A percentile compares a stretch with the other conserved stretches of the same genome.
Conservation (phyloP, 2,329 filamentous ascomycete species). For the Fusarium lateritium region DNA sequence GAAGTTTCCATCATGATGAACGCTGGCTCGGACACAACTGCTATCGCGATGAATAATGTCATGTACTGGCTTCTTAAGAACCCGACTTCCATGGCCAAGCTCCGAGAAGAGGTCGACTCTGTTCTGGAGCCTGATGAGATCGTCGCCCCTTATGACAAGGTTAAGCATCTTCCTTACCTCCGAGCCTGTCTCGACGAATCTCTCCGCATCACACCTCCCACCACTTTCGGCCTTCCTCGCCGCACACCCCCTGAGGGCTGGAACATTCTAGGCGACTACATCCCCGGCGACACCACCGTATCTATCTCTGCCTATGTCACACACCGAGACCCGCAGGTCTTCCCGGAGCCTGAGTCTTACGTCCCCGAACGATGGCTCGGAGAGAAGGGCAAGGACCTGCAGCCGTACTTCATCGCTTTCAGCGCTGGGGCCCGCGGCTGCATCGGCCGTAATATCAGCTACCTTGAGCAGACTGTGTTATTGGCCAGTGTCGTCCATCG, state of each 20-base stretch:
- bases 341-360: constrained; percentile 58
- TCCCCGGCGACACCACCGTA: constrained; percentile 57
- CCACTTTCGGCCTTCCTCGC: constrained; percentile 47
- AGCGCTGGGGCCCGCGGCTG: constrained; percentile 60
- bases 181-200: constrained; percentile 66
- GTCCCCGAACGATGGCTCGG: constrained; percentile 59
- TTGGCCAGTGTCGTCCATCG: constrained; percentile 60
- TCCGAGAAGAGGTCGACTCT: constrained; percentile 62
- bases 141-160: constrained; percentile 64
- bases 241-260: constrained; percentile 50
- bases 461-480: constrained; percentile 63
- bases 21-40: constrained; percentile 66
- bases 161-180: constrained; percentile 67
- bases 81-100: constrained; percentile 56
- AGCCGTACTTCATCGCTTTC: constrained; percentile 59
- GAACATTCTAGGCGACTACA: constrained; percentile 52
- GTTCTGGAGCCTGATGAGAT: constrained; percentile 60
- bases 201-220: constrained; percentile 54
- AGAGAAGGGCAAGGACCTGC: constrained; percentile 52
- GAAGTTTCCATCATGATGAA: constrained; percentile 68
- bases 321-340: constrained; percentile 58
- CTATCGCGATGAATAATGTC: constrained; percentile 65
- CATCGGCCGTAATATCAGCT: constrained; percentile 58
- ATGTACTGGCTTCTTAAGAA: constrained; percentile 67
- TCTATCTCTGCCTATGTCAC: constrained; percentile 56